Percentiles rank a stretch among this genome's conserved stretches.
Conservation (phyloP, 1,284 basidiomycete genomes). For the Moniliella sp. region DNA sequence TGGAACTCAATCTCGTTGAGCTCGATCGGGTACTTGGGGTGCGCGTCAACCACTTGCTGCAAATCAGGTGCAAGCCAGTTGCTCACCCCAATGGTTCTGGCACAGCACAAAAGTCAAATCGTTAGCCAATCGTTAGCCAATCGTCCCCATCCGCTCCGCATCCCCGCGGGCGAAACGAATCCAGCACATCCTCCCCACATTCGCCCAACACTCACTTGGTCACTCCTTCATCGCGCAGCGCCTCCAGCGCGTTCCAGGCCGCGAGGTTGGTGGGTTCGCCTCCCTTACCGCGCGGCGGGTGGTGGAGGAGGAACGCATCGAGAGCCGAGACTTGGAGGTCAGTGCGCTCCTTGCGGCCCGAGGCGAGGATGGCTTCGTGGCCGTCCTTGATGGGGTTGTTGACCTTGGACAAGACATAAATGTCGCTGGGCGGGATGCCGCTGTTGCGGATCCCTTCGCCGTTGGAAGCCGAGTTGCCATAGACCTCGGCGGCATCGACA, state of each 20-base stretch:
- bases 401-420: constrained; percentile 10
- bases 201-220: no score
- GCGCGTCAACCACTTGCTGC: constrained; percentile 12
- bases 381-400: constrained; percentile 7
- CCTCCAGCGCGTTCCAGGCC: constrained; percentile 14
- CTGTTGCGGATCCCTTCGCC: constrained; percentile 6
- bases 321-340: constrained; percentile 9
- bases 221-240: no score
- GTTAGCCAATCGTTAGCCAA: not conserved
- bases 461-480: constrained; percentile 9
- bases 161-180: constrained; percentile 11
- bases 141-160: no score
- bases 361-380: constrained; percentile 6
- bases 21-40: constrained; percentile 9
- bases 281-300: constrained; percentile 13
- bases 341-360: constrained; percentile 7
- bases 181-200: no score
- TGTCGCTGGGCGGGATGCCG: constrained; percentile 5
- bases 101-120: no score
- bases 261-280: constrained; percentile 13
- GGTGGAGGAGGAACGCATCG: constrained; percentile 12
- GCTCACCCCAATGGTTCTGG: constrained; percentile 10
- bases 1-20: constrained; percentile 23
- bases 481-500: constrained; percentile 12
- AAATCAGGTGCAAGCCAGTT: constrained; percentile 16